A percentile compares a stretch with the other conserved stretches of the same genome.
Conservation (phyloP, 2,329 filamentous ascomycete species). For the Pseudocercospora vitis region DNA sequence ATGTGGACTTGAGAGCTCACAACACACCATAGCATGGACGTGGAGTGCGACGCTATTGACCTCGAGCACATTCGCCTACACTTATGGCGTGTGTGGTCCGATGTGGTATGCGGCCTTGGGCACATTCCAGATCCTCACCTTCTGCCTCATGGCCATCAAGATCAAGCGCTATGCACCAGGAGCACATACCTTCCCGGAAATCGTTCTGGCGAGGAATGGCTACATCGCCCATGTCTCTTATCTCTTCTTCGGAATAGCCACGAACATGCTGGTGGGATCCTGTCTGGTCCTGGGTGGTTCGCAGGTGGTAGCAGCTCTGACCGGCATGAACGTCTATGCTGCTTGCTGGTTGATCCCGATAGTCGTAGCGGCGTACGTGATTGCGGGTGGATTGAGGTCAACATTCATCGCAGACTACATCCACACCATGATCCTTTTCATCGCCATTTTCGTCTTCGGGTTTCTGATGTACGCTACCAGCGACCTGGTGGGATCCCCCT, state of each 20-base stretch:
- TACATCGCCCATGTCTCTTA: slow-evolving; percentile 32
- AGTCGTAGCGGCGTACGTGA: slow-evolving; percentile 42
- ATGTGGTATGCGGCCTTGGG: slow-evolving; percentile 48
- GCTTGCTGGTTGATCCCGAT: slow-evolving; percentile 47
- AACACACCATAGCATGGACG: slow-evolving; percentile 70
- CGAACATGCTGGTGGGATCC: slow-evolving; percentile 47
- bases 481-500: slow-evolving; percentile 42
- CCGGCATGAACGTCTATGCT: slow-evolving; percentile 49
- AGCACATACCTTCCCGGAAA: slow-evolving; percentile 45
- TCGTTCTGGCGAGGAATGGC: slow-evolving; percentile 43
- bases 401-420: slow-evolving; percentile 46
- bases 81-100: slow-evolving; percentile 40
- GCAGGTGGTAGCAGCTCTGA: slow-evolving; percentile 46
- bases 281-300: slow-evolving; percentile 48
- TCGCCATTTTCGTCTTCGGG: slow-evolving; percentile 48
- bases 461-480: slow-evolving; percentile 45
- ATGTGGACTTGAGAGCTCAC: background rate
- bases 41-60: slow-evolving; percentile 52
- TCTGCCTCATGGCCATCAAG: slow-evolving; percentile 47
- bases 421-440: slow-evolving; percentile 46
- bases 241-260: slow-evolving; percentile 44
- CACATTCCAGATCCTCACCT: slow-evolving; percentile 48
- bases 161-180: slow-evolving; percentile 43
- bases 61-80: slow-evolving; percentile 39
- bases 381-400: slow-evolving; percentile 43